Evolutionary conservation across 306 rosid genomes (phyloP), one percentile per base, ranked within the genome.

Genomic region (Hippophae gyantsensis): DNA sequence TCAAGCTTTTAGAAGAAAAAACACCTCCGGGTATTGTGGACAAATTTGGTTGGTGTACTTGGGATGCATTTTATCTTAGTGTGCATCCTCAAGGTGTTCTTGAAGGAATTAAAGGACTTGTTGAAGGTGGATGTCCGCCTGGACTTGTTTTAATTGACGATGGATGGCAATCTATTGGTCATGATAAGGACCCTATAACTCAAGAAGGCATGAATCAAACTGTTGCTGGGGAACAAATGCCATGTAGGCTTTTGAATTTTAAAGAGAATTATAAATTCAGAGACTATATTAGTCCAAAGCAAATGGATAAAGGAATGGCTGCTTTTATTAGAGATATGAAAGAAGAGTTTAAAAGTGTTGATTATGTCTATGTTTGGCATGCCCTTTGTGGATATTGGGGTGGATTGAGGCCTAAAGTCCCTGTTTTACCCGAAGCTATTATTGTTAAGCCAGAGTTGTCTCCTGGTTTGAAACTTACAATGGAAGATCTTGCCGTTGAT

Each of bases 351-450:
- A 54, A 57, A 60, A 85, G 78, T 23, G 87, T 92, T 7, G 89
- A 85, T 9, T 75, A 87, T 11, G 96, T 92, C 2, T 92, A 92
- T 7, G 96, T 92, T 52, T 92, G 98, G 98, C 98, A 92, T 40
- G 98, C 98, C 0, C 70, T 92, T 9, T 87, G 95, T 52, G 98
- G 98, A 0, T 92, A 92, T 12, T 92, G 98, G 98, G 98, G 96
- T 8, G 98, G 98, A 45, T 9, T 92, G 0, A 70, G 96, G 61
- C 98, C 98, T 10, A 48, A 77, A 13, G 89, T 74, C 1, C 77
- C 81, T 0, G 96, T 80, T 1, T 8, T 90, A 65, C 92, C 95
- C 0, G 76, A 76, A 5, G 75, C 92, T 0, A 47, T 0, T 9
- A 75, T 90, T 42, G 81, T 81, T 55, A 55, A 6, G 52, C 95